phyloP scores from a whole-genome alignment of 140 eudicot genomes.

The Erigeron philadelphicus region DNA sequence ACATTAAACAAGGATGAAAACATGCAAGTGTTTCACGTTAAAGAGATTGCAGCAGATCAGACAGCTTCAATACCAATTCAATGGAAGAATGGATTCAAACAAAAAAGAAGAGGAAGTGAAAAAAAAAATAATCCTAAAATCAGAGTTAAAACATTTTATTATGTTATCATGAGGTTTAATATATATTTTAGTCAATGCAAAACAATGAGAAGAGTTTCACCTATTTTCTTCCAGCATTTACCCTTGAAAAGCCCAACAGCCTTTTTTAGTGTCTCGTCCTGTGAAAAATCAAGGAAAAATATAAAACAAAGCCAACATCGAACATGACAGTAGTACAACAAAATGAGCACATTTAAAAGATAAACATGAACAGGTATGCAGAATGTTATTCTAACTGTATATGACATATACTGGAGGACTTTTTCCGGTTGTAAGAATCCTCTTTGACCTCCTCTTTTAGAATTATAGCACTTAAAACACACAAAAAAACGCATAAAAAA shows the following conservation, averaged over 20 bases:
- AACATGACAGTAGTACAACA: constrained; percentile 5
- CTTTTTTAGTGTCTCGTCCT: constrained; percentile 77
- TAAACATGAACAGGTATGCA: neutral
- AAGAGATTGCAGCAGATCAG: neutral
- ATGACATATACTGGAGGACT: neutral
- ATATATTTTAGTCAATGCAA: neutral
- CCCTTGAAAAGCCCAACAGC: constrained; percentile 76
- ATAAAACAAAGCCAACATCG: constrained; percentile 13
- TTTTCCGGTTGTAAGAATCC: neutral
- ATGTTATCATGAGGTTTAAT: constrained; percentile 8
- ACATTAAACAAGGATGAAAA: neutral
- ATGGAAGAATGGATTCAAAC: neutral
- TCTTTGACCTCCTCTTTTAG: neutral
- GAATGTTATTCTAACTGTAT: neutral
- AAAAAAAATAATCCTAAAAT: neutral
- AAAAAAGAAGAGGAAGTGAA: neutral
- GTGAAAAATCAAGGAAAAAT: constrained; percentile 18
- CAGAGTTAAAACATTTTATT: constrained; percentile 4
- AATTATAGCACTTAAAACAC: neutral
- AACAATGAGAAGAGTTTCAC: constrained; percentile 32
- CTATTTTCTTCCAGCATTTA: constrained; percentile 96
- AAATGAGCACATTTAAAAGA: neutral
- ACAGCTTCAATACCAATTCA: neutral
- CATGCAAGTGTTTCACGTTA: neutral
- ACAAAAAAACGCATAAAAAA: constrained; percentile 7